Evolutionary conservation across 768 basidiomycete species (phyloP).

Genomic region (Dioszegia hungarica): DNA sequence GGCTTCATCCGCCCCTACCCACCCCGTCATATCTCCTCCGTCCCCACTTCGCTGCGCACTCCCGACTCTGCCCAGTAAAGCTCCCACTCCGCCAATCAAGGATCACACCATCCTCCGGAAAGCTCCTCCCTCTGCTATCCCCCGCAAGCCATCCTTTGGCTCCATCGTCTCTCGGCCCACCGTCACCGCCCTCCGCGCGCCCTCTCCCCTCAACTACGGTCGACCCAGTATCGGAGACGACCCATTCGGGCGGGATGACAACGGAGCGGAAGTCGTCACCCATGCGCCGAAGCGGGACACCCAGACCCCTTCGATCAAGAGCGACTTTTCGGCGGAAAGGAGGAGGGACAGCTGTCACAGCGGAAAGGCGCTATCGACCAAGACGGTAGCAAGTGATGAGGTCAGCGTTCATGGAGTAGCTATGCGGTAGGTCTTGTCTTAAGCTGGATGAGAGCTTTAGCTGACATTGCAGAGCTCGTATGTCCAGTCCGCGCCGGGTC

Average conservation of each 20-base stretch:
- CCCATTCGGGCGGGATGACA: slow-evolving; percentile 23
- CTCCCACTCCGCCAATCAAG: slow-evolving; percentile 19
- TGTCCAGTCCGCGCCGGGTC: slow-evolving; percentile 8
- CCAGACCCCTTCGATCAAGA: slow-evolving; percentile 19
- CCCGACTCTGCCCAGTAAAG: slow-evolving; percentile 1
- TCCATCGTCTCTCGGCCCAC: background rate
- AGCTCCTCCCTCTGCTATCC: background rate
- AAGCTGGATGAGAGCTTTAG: background rate
- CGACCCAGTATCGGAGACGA: slow-evolving; percentile 36
- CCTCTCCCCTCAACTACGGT: background rate
- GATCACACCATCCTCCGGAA: slow-evolving; percentile 8
- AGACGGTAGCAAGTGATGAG: slow-evolving; percentile 17
- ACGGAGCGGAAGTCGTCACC: slow-evolving; percentile 33
- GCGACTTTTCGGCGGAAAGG: slow-evolving; percentile 12
- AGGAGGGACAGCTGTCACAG: slow-evolving; percentile 21
- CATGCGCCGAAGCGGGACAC: slow-evolving; percentile 14
- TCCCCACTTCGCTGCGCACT: slow-evolving; percentile 1
- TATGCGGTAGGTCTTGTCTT: slow-evolving; percentile 13
- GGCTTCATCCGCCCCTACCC: background rate
- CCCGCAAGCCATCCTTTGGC: slow-evolving; percentile 15
- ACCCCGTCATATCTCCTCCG: background rate
- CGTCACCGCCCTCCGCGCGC: background rate
- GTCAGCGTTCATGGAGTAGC: slow-evolving; percentile 6
- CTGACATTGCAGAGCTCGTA: slow-evolving; percentile 6
- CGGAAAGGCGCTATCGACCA: slow-evolving; percentile 29